These are phyloP conservation scores for Yarrowia sp. DNA, from an alignment of 805 yeast species.

Conservation along the genomic window DNA sequence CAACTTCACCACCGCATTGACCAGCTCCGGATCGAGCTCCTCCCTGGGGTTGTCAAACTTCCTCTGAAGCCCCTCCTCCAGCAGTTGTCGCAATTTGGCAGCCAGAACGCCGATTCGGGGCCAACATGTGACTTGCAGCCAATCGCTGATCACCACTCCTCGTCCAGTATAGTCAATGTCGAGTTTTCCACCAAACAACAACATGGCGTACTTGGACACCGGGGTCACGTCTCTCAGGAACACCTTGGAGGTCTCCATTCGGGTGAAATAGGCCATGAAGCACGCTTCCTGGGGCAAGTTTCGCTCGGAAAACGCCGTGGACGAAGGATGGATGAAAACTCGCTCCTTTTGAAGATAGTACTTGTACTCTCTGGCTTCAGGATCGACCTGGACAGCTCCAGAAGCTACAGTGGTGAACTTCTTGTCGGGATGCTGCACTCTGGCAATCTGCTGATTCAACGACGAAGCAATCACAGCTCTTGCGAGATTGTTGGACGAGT, in stretches of 20 bases:
- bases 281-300: conserved; percentile 49
- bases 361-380: conserved; percentile 75
- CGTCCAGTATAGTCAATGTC: conserved; percentile 64
- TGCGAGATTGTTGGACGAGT: conserved; percentile 58
- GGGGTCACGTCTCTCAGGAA: conserved; percentile 83
- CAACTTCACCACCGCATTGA: conserved; percentile 20
- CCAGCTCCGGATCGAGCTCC: conserved; percentile 43
- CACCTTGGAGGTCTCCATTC: conserved; percentile 66
- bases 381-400: conserved; percentile 87
- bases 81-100: conserved; percentile 66
- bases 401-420: conserved; percentile 70
- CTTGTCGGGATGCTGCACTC: conserved; percentile 82
- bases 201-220: conserved; percentile 68
- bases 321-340: conserved; percentile 87
- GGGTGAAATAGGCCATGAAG: conserved; percentile 70
- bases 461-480: conserved; percentile 79
- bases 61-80: conserved; percentile 71
- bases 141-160: conserved; percentile 83
- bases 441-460: conserved; percentile 80
- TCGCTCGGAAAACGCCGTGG: conserved; percentile 67
- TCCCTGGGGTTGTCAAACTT: conserved; percentile 61
- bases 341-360: conserved; percentile 69
- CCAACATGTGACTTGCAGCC: conserved; percentile 94
- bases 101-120: conserved; percentile 89
- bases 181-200: conserved; percentile 74